Base-by-base conservation (phyloP, 306 rosid genomes). In the Abrus pulchellus region DNA sequence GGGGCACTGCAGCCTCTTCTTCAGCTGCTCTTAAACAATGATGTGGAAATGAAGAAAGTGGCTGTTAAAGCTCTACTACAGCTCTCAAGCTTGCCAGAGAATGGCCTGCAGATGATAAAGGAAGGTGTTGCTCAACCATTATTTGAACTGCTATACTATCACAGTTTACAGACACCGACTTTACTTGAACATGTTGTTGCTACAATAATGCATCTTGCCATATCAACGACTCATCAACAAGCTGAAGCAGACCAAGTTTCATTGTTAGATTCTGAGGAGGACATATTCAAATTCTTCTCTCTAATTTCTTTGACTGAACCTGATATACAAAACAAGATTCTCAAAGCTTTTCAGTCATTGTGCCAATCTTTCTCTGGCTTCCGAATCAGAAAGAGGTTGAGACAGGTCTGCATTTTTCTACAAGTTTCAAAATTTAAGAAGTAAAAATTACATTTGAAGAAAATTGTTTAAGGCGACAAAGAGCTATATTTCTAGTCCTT, bases 1-100 rank as follows among this genome's bases (percentile, higher is more conserved):
- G 93, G 91, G 54, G 93, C 84, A 13, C 68, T 91, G 77, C 77
- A 32, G 28, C 90, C 89, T 32, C 90, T 91, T 78, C 84, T 91
- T 78, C 86, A 82, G 50, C 76, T 91, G 77, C 91, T 91, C 75
- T 75, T 82, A 38, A 66, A 84, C n/a, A 68, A 76, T 75, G 84
- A 87, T 20, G 30, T 84, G 55, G 88, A 84, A 83, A 75, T 68
- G 79, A 80, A 85, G 84, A 79, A 82, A 84, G 85, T 78, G 72
- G 86, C 85, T 20, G 84, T 84, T 50, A 84, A 81, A 79, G 87
- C 90, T 78, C 84, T 91, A 43, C 81, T 82, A 20, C 80, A 83
- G 48, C 86, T 91, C 76, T 87, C 95, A 64, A 82, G 52, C 71
- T 72, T 91, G 74, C 90, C 90, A 36, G 77, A 87, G 82, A 91